Evolutionary conservation across 495 filamentous ascomycete species (phyloP).

Genomic region (Friedmanniomyces endolithicus): DNA sequence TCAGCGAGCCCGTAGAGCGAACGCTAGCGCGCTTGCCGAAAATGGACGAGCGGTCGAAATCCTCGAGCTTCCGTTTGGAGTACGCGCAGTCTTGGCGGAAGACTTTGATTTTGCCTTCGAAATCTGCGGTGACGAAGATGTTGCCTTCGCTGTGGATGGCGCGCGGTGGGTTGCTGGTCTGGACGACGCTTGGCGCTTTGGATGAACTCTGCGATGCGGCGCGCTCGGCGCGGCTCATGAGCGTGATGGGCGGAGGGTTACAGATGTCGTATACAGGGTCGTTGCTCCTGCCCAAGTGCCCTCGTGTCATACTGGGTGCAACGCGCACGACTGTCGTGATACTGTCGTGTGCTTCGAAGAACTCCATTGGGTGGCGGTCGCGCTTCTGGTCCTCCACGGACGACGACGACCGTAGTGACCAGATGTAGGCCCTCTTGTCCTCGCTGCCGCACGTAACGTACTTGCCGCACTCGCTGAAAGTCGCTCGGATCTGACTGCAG

Average conservation of each 20-base stretch:
- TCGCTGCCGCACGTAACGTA: constrained; percentile 92
- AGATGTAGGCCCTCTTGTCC: constrained; percentile 79
- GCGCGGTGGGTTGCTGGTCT: constrained; percentile 34
- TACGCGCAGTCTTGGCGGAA: constrained; percentile 88
- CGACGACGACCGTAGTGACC: constrained; percentile 46
- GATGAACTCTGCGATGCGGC: constrained; percentile 41
- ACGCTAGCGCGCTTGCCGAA: constrained; percentile 58
- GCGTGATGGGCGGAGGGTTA: constrained; percentile 83
- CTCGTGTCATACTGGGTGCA: constrained; percentile 66
- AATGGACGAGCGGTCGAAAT: constrained; percentile 58
- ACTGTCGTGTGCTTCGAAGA: constrained; percentile 77
- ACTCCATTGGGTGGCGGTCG: constrained; percentile 69
- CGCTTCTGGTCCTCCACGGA: constrained; percentile 45
- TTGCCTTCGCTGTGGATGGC: constrained; percentile 70
- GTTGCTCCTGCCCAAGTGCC: constrained; percentile 63
- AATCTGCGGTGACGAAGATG: constrained; percentile 87
- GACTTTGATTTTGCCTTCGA: constrained; percentile 77
- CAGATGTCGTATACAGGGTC: constrained; percentile 94
- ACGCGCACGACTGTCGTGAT: constrained; percentile 80
- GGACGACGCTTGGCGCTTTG: constrained; percentile 18
- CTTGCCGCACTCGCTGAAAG: constrained; percentile 74
- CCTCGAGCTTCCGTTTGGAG: constrained; percentile 43
- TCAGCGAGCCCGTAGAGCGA: constrained; percentile 51
- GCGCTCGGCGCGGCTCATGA: constrained; percentile 63
- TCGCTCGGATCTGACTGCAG: constrained; percentile 82